A percentile compares a stretch with the other conserved stretches of the same genome.
Evolutionary conservation across 192 early-diverging fungal species (phyloP).

Genomic region (Linderina pennispora): DNA sequence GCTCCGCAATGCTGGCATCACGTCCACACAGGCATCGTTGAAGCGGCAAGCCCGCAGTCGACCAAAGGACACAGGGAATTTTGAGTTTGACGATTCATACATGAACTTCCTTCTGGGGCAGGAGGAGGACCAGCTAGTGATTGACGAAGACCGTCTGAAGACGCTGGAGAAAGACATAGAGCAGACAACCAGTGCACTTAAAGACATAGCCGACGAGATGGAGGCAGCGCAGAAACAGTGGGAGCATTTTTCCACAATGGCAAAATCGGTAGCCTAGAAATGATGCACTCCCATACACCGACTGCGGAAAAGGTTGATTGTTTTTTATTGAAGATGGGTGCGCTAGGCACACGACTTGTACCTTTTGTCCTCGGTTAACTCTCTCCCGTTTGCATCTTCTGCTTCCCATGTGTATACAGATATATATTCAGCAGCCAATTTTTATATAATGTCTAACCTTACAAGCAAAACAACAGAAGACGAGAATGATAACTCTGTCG

Average conservation of each 20-base stretch:
- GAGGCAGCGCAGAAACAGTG: conserved; percentile 22
- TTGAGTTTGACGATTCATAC: conserved; percentile 17
- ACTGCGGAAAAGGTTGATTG: too few species aligned
- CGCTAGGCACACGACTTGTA: too few species aligned
- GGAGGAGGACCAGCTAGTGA: conserved; percentile 17
- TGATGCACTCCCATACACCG: too few species aligned
- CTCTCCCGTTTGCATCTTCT: too few species aligned
- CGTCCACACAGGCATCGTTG: neutral
- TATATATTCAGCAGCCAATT: too few species aligned
- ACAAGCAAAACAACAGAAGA: too few species aligned
- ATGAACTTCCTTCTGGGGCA: conserved; percentile 27
- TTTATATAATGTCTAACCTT: too few species aligned
- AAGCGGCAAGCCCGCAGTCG: neutral
- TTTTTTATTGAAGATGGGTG: too few species aligned
- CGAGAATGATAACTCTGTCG: too few species aligned
- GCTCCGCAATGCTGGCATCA: conserved; percentile 31
- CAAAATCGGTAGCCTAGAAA: conserved; percentile 3
- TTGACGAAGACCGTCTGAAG: conserved; percentile 19
- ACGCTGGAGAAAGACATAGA: conserved; percentile 5
- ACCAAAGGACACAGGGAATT: conserved; percentile 18
- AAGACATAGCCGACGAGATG: conserved; percentile 5
- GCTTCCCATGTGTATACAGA: too few species aligned
- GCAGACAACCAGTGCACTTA: conserved; percentile 4
- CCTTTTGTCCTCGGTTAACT: too few species aligned
- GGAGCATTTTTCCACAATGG: conserved; percentile 29